Percentiles rank a stretch among this genome's conserved stretches.
These are phyloP conservation scores for Asterochloris erici DNA, from an alignment of 139 green algal genomes.

Conservation along the genomic window DNA sequence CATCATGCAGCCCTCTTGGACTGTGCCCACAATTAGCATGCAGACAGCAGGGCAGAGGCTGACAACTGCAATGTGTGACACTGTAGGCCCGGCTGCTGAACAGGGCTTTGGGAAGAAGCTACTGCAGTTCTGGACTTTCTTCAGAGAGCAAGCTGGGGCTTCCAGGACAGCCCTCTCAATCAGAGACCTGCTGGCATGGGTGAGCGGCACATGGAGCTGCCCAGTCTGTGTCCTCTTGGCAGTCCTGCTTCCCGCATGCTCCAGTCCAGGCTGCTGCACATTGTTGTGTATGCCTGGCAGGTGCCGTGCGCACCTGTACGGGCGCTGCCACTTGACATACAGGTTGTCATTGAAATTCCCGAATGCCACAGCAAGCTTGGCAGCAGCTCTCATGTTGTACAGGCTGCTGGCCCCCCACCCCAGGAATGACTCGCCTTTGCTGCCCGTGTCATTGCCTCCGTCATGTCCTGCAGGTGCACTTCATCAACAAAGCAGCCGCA, in stretches of 20 bases:
- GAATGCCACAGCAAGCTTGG: too few species aligned
- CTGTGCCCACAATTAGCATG: not conserved
- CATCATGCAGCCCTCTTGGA: not conserved
- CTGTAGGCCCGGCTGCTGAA: not conserved
- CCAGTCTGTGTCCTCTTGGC: too few species aligned
- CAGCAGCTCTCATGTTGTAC: too few species aligned
- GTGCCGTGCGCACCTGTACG: too few species aligned
- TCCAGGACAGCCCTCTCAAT: conserved; percentile 66
- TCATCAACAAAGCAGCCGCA: conserved; percentile 63
- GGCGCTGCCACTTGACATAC: too few species aligned
- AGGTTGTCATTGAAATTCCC: too few species aligned
- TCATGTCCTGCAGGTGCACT: conserved; percentile 40
- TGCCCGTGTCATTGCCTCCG: not conserved
- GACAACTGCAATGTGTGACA: not conserved
- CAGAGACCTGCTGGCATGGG: conserved; percentile 91
- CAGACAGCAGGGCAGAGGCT: not conserved
- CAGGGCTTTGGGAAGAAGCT: conserved; percentile 40
- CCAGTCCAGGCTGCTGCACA: too few species aligned
- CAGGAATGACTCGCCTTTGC: too few species aligned
- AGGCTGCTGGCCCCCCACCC: too few species aligned
- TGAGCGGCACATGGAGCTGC: not conserved
- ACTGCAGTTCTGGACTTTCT: conserved; percentile 83
- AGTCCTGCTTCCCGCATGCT: too few species aligned
- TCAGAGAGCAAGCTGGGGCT: conserved; percentile 36
- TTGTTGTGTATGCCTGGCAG: too few species aligned